Conservation (phyloP, 768 basidiomycete species). For the Macrolepiota dolichaula region DNA sequence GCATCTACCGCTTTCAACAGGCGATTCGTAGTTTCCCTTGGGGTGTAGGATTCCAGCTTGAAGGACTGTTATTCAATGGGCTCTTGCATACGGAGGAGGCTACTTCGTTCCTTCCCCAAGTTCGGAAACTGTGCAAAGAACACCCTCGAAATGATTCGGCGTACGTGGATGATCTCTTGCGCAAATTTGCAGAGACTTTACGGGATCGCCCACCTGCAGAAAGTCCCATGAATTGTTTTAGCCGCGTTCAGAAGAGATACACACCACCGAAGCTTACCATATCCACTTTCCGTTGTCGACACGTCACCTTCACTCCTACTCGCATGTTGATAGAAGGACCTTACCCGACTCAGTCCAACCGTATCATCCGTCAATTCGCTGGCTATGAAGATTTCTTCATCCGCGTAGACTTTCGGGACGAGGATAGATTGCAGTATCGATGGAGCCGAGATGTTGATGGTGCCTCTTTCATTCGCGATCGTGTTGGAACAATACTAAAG, state of each 20-base stretch:
- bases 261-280: constrained; percentile 21
- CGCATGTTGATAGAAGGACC: constrained; percentile 76
- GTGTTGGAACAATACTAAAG: constrained; percentile 58
- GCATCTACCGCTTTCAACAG: constrained; percentile 41
- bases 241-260: constrained; percentile 30
- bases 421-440: constrained; percentile 70
- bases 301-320: constrained; percentile 76
- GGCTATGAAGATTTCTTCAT: constrained; percentile 67
- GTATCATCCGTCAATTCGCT: constrained; percentile 67
- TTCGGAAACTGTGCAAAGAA: constrained; percentile 36
- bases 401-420: constrained; percentile 82
- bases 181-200: constrained; percentile 49
- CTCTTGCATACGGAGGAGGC: constrained; percentile 61
- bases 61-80: constrained; percentile 62
- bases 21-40: constrained; percentile 51
- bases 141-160: constrained; percentile 21
- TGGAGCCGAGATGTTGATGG: constrained; percentile 71
- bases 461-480: constrained; percentile 46
- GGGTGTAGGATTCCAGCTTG: constrained; percentile 75
- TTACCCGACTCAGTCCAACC: constrained; percentile 71
- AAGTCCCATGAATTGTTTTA: constrained; percentile 41
- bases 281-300: constrained; percentile 59
- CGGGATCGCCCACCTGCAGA: constrained; percentile 35
- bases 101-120: constrained; percentile 35
- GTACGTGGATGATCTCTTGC: constrained; percentile 47